These are phyloP conservation scores for Phytophthora crassamura DNA, from an alignment of 352 stramenopile species.

Conservation along the genomic window DNA sequence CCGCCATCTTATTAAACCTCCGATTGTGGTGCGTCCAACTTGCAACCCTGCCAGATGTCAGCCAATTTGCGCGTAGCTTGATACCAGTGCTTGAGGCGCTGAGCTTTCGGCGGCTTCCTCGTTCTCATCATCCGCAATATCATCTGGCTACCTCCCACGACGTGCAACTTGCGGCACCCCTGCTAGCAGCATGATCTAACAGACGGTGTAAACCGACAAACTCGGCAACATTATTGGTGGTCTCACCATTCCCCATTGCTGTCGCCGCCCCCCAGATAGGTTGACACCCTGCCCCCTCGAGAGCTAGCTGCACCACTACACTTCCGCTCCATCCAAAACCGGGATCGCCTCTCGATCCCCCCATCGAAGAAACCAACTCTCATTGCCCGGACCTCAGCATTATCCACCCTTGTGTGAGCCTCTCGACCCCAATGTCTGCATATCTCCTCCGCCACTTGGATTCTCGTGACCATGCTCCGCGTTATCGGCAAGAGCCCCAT, in stretches of 20 bases:
- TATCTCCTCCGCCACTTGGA: no score
- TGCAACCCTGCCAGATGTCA: background rate
- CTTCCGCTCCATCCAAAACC: no score
- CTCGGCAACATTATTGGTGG: slow-evolving; percentile 10
- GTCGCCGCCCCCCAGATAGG: slow-evolving; percentile 4
- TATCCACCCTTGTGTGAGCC: no score
- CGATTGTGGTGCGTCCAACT: slow-evolving; percentile 7
- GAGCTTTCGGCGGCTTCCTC: background rate
- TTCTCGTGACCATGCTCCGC: no score
- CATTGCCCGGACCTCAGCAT: no score
- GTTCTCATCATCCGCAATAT: slow-evolving; percentile 33
- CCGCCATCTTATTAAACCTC: background rate
- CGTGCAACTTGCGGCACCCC: slow-evolving; percentile 1
- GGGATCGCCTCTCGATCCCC: no score
- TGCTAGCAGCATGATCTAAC: background rate
- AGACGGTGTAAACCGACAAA: slow-evolving; percentile 10
- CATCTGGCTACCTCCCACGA: slow-evolving; percentile 16
- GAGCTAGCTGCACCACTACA: no score
- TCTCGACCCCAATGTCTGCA: no score
- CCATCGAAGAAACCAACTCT: no score
- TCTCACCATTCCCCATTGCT: background rate
- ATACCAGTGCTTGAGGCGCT: slow-evolving; percentile 7
- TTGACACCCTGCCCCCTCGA: no score
- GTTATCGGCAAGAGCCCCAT: no score
- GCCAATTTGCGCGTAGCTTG: background rate